phyloP scores from a whole-genome alignment of 495 filamentous ascomycete genomes.

The Neurospora africana region DNA sequence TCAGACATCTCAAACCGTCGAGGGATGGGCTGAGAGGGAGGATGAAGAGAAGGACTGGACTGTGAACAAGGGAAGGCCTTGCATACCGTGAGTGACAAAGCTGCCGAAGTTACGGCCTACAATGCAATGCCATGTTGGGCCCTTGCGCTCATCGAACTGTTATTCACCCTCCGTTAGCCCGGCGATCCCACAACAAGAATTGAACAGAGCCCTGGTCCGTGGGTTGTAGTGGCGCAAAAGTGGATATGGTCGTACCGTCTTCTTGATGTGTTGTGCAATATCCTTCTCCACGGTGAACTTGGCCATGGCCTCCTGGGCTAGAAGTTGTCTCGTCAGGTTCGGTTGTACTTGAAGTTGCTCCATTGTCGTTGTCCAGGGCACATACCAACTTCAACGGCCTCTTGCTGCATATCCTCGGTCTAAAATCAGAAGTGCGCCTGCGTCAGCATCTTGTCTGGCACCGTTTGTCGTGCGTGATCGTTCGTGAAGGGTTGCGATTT shows the following conservation, averaged over 20 bases:
- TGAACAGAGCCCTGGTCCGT: constrained; percentile 63
- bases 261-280: constrained; percentile 3
- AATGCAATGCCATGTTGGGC: constrained; percentile 97
- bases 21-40: background rate
- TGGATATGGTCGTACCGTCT: constrained; percentile 6
- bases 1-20: background rate
- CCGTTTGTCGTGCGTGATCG: background rate
- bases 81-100: constrained; percentile 92
- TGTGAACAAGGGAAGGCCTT: background rate
- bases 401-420: constrained; percentile 95
- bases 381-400: constrained; percentile 89
- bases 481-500: constrained; percentile 19
- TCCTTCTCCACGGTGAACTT: constrained; percentile 94
- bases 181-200: constrained; percentile 1
- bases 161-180: constrained; percentile 7
- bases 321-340: background rate
- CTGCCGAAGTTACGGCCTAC: constrained; percentile 97
- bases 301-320: constrained; percentile 87
- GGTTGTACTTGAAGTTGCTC: background rate
- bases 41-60: background rate
- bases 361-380: constrained; percentile 2
- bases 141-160: constrained; percentile 83
- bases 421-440: constrained; percentile 24
- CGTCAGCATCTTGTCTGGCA: constrained; percentile 15
- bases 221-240: constrained; percentile 36